phyloP scores from a whole-genome alignment of 495 filamentous ascomycete genomes.

The Podospora comata region DNA sequence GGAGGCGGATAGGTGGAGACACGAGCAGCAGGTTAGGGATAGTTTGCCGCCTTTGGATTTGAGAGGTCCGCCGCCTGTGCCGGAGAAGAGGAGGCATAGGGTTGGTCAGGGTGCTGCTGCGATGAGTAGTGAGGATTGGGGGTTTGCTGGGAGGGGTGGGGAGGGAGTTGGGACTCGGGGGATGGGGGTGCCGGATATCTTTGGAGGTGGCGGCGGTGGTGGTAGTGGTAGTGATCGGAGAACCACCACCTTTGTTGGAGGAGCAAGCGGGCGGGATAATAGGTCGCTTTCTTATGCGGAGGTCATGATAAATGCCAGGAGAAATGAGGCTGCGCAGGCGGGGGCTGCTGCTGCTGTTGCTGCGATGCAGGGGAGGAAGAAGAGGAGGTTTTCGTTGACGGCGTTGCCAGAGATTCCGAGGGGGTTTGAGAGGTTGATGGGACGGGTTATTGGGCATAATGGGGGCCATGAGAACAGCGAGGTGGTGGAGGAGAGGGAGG shows the following conservation, averaged over 20 bases:
- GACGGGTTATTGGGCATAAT: neutral
- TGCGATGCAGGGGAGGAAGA: neutral
- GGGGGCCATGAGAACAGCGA: too few species aligned
- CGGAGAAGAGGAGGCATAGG: neutral
- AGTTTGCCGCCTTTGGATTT: neutral
- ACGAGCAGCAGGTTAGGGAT: neutral
- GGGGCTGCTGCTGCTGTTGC: neutral
- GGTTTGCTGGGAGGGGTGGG: neutral
- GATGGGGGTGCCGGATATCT: neutral
- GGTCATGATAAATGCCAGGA: neutral
- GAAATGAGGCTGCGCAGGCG: neutral
- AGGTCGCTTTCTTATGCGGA: neutral
- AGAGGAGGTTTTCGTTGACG: neutral
- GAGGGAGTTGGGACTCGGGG: neutral
- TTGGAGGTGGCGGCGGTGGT: neutral
- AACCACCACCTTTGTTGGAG: too few species aligned
- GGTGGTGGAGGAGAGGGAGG: too few species aligned
- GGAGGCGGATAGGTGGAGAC: neutral
- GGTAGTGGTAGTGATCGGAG: neutral
- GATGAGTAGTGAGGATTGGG: neutral
- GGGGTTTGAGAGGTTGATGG: neutral
- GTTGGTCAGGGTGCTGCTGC: neutral
- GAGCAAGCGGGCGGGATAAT: neutral
- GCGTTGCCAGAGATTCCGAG: neutral
- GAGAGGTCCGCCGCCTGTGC: neutral